phyloP scores from a whole-genome alignment of 1,284 basidiomycete species.

The Pascua sp. region DNA sequence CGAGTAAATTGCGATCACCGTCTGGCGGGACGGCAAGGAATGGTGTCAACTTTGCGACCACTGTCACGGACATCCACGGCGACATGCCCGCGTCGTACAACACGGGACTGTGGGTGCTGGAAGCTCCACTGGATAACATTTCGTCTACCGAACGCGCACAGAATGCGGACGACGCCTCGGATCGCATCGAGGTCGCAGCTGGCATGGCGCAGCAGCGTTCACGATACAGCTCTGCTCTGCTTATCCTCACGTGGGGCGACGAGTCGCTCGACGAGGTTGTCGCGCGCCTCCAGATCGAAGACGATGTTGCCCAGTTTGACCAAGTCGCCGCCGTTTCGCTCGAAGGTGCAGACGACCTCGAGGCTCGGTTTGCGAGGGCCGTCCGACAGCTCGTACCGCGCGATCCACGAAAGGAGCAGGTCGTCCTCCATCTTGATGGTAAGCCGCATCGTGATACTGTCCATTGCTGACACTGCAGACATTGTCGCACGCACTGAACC shows the following conservation, averaged over 20 bases:
- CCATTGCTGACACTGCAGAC: slow-evolving; percentile 6
- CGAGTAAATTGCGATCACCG: slow-evolving; percentile 27
- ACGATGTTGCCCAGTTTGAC: slow-evolving; percentile 23
- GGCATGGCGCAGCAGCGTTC: slow-evolving; percentile 17
- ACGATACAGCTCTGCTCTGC: slow-evolving; percentile 25
- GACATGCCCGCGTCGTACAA: slow-evolving; percentile 14
- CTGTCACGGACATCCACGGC: slow-evolving; percentile 8
- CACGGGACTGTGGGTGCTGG: slow-evolving; percentile 33
- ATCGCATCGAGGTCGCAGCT: slow-evolving; percentile 24
- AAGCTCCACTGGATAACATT: slow-evolving; percentile 24
- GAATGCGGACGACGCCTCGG: slow-evolving; percentile 33
- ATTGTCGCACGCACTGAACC: slow-evolving; percentile 13
- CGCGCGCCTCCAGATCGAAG: slow-evolving; percentile 26
- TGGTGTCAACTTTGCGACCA: slow-evolving; percentile 22
- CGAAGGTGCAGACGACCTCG: slow-evolving; percentile 28
- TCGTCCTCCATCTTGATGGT: slow-evolving; percentile 24
- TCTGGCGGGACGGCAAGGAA: slow-evolving; percentile 13
- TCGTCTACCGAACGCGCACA: neutral
- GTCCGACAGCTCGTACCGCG: slow-evolving; percentile 16
- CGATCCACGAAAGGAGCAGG: slow-evolving; percentile 20
- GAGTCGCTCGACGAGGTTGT: slow-evolving; percentile 33
- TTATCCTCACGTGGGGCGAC: slow-evolving; percentile 41
- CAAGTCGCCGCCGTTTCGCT: slow-evolving; percentile 26
- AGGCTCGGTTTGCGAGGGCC: slow-evolving; percentile 20
- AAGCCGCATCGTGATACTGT: slow-evolving; percentile 1